Percentiles rank a stretch among this genome's conserved stretches.
phyloP scores from a whole-genome alignment of 352 stramenopile species.

The Phytophthora brassicae region DNA sequence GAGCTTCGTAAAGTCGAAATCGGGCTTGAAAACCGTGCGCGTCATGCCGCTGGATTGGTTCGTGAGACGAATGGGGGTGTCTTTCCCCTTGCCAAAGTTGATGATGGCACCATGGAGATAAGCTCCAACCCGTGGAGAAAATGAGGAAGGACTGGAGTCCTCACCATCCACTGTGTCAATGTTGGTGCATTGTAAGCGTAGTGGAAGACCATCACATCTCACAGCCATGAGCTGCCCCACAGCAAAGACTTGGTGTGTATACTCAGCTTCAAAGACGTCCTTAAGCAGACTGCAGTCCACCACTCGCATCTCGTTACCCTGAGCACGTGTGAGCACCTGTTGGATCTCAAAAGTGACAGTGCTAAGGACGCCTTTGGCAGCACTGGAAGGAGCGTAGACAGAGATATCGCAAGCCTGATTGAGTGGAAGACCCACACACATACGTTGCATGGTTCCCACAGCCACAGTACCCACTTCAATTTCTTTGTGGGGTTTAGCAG shows the following conservation, averaged over 20 bases:
- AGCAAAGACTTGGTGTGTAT: conserved; percentile 73
- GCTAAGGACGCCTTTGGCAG: conserved; percentile 48
- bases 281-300: conserved; percentile 80
- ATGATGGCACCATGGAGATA: conserved; percentile 72
- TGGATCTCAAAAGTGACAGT: conserved; percentile 86
- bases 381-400: conserved; percentile 55
- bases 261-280: conserved; percentile 65
- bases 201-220: conserved; percentile 58
- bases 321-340: conserved; percentile 67
- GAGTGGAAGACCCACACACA: conserved; percentile 70
- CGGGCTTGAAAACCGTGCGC: conserved; percentile 91
- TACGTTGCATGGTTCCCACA: conserved; percentile 78
- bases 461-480: conserved; percentile 56
- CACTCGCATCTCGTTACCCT: conserved; percentile 56
- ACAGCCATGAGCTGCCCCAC: conserved; percentile 76
- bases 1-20: conserved; percentile 99
- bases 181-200: conserved; percentile 61
- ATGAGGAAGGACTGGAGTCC: conserved; percentile 24
- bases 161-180: conserved; percentile 59
- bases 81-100: conserved; percentile 78
- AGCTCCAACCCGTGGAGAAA: conserved; percentile 41
- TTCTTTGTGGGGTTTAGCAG: conserved; percentile 74
- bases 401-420: conserved; percentile 65
- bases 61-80: conserved; percentile 71
- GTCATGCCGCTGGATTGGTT: conserved; percentile 81